Conservation (phyloP, 129 eudicot genomes). For the Flaveria sonorensis region DNA sequence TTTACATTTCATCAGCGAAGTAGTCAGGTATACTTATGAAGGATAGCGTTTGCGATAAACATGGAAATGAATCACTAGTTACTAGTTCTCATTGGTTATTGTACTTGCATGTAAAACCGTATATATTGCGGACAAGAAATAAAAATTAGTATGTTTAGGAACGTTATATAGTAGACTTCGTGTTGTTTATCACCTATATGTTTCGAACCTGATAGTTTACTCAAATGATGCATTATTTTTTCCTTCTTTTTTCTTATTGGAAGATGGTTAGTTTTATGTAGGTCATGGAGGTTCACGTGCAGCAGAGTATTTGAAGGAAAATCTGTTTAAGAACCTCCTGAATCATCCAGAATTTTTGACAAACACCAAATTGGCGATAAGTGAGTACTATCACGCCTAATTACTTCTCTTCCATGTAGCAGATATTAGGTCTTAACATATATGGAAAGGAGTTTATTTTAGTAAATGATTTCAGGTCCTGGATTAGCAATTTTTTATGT, state of each 20-base stretch:
- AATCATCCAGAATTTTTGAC: slow-evolving; percentile 68
- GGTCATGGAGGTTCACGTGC: slow-evolving; percentile 99
- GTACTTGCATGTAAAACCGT: background rate
- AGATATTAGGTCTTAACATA: background rate
- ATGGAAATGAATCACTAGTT: background rate
- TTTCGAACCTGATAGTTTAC: background rate
- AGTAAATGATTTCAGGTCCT: background rate
- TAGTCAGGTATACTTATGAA: background rate
- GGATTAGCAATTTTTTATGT: background rate
- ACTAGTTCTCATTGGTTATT: background rate
- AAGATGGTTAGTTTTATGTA: slow-evolving; percentile 29
- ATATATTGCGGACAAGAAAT: background rate
- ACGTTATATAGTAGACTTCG: background rate
- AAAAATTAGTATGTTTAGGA: background rate
- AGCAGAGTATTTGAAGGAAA: slow-evolving; percentile 71
- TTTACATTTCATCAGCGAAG: background rate
- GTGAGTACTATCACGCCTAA: slow-evolving; percentile 42
- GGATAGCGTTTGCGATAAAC: background rate
- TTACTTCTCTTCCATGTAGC: slow-evolving; percentile 6
- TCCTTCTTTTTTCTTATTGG: background rate
- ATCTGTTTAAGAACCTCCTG: slow-evolving; percentile 74
- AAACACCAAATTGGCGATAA: slow-evolving; percentile 71
- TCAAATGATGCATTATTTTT: background rate
- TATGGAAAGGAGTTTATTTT: background rate
- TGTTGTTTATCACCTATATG: background rate